Evolutionary conservation across 176 grass and related monocot species (phyloP).

Genomic region (Saccharum spontaneum): DNA sequence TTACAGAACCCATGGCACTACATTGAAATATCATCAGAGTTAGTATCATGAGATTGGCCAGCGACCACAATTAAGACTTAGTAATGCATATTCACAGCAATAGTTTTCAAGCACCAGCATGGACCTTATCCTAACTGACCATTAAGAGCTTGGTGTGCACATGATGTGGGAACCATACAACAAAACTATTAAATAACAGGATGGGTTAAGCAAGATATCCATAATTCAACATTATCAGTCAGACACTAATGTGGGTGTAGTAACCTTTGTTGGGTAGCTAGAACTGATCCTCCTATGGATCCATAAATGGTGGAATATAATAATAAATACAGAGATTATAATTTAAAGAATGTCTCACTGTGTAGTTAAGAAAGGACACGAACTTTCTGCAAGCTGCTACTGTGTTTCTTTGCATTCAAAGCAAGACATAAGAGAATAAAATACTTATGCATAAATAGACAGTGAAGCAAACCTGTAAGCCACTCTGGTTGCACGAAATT

Average conservation of each 20-base stretch:
- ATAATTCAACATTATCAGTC: not conserved
- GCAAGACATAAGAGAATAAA: not conserved
- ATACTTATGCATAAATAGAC: constrained; percentile 7
- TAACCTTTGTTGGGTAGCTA: not conserved
- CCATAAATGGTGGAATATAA: not conserved
- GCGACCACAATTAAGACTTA: not conserved
- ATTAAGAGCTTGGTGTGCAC: not conserved
- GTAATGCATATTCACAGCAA: constrained; percentile 5
- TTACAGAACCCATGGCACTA: constrained; percentile 92
- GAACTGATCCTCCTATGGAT: not conserved
- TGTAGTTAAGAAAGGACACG: not conserved
- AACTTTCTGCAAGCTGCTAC: not conserved
- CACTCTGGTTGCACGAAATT: constrained; percentile 88
- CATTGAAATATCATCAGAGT: constrained; percentile 37
- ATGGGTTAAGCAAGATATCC: not conserved
- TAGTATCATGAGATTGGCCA: constrained; percentile 17
- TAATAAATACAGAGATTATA: constrained; percentile 10
- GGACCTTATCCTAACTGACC: constrained; percentile 5
- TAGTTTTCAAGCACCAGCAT: not conserved
- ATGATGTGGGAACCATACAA: constrained; percentile 1
- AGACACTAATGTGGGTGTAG: not conserved
- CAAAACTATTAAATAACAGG: not conserved
- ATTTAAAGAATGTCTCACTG: not conserved
- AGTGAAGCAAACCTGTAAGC: constrained; percentile 83
- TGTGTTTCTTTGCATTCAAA: constrained; percentile 10